Evolutionary conservation across 1,284 basidiomycete genomes (phyloP).

Genomic region (Leccinum griseonigrum): DNA sequence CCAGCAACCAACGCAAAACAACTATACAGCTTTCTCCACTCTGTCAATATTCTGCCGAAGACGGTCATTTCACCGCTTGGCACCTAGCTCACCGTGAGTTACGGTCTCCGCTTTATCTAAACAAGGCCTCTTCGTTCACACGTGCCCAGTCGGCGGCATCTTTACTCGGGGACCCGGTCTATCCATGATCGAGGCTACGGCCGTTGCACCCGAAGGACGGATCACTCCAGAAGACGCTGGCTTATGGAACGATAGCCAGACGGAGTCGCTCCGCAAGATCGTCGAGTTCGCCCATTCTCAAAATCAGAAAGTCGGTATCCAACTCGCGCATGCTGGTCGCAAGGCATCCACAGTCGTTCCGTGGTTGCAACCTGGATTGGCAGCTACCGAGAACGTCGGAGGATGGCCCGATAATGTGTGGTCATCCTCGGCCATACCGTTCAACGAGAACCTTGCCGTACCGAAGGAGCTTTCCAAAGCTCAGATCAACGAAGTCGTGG

Average conservation of each 20-base stretch:
- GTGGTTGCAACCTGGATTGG: slow-evolving; percentile 46
- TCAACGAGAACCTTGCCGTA: slow-evolving; percentile 42
- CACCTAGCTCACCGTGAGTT: slow-evolving; percentile 50
- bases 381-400: slow-evolving; percentile 46
- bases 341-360: slow-evolving; percentile 63
- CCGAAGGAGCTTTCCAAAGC: slow-evolving; percentile 55
- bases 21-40: slow-evolving; percentile 46
- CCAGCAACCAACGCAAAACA: background rate
- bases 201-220: slow-evolving; percentile 59
- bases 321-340: slow-evolving; percentile 79
- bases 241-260: slow-evolving; percentile 77
- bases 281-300: slow-evolving; percentile 77
- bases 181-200: slow-evolving; percentile 59
- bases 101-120: background rate
- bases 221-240: slow-evolving; percentile 54
- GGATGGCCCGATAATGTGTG: slow-evolving; percentile 71
- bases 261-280: slow-evolving; percentile 63
- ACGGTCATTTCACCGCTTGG: slow-evolving; percentile 52
- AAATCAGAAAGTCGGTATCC: slow-evolving; percentile 70
- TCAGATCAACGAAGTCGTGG: slow-evolving; percentile 57
- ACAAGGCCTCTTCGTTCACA: background rate
- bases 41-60: slow-evolving; percentile 63
- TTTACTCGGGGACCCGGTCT: slow-evolving; percentile 48
- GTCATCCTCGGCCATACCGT: slow-evolving; percentile 61
- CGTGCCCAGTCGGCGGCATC: slow-evolving; percentile 43